Evolutionary conservation across 352 stramenopile species (phyloP).

Genomic region (Pythium diclinum): DNA sequence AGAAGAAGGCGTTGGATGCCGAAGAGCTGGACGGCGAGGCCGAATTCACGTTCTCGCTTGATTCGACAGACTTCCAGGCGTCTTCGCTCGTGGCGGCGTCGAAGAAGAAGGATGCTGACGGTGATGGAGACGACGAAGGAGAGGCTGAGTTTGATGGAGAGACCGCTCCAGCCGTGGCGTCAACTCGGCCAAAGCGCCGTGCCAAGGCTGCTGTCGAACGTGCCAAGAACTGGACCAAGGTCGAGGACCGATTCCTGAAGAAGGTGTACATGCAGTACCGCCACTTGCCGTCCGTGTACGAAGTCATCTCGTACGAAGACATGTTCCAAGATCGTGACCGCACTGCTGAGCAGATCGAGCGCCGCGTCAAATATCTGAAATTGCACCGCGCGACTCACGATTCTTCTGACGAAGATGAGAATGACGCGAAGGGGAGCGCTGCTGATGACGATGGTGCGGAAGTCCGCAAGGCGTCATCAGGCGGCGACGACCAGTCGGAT

Average conservation of each 20-base stretch:
- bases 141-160: conserved; percentile 28
- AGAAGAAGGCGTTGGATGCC: conserved; percentile 67
- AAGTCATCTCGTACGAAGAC: conserved; percentile 88
- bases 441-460: conserved; percentile 23
- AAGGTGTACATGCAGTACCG: conserved; percentile 79
- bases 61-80: conserved; percentile 54
- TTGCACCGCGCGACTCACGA: conserved; percentile 72
- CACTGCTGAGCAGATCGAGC: conserved; percentile 81
- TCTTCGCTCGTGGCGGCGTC: conserved; percentile 37
- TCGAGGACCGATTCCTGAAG: conserved; percentile 77
- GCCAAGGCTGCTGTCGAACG: conserved; percentile 38
- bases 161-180: conserved; percentile 14
- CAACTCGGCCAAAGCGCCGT: conserved; percentile 28
- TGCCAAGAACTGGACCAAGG: conserved; percentile 79
- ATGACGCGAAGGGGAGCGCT: conserved; percentile 9
- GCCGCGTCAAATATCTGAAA: conserved; percentile 79
- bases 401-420: conserved; percentile 56
- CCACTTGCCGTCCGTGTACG: conserved; percentile 80
- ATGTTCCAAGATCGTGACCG: conserved; percentile 88
- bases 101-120: conserved; percentile 4
- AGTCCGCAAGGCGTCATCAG: background rate
- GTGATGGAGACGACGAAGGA: conserved; percentile 14
- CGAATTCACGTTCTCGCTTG: conserved; percentile 76
- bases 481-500: conserved; percentile 13
- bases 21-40: conserved; percentile 78